phyloP scores from a whole-genome alignment of 73 alveolate genomes.

The Paramecium sonneborni region DNA sequence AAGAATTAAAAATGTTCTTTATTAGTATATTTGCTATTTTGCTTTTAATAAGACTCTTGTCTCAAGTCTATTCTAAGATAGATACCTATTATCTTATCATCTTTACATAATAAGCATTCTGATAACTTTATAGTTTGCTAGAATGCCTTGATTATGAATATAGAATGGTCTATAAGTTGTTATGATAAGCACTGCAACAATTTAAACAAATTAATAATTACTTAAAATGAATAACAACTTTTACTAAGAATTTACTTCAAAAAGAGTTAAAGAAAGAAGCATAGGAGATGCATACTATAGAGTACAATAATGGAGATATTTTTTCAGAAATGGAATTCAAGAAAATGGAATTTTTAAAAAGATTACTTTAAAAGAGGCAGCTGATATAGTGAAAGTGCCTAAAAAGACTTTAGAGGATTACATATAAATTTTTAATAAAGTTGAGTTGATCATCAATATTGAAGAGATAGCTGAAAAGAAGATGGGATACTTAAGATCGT shows the following conservation, averaged over 20 bases:
- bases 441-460: not conserved
- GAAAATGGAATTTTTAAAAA: not conserved
- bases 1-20: not conserved
- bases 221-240: not conserved
- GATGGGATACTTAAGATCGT: constrained; percentile 1
- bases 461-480: not conserved
- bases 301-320: not conserved
- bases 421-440: constrained; percentile 1
- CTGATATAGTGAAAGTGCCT: not conserved
- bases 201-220: not conserved
- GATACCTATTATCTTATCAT: not conserved
- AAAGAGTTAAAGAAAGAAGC: constrained; percentile 50
- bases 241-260: not conserved
- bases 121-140: too few relatives aligned
- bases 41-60: too few relatives aligned
- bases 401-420: constrained; percentile 46
- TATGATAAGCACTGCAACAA: too few relatives aligned
- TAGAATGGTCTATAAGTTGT: not conserved
- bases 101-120: too few relatives aligned
- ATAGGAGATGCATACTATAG: constrained; percentile 22
- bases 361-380: constrained; percentile 16
- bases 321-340: not conserved
- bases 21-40: too few relatives aligned
- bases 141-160: too few relatives aligned
- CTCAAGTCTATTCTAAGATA: too few relatives aligned